phyloP scores from a whole-genome alignment of 2,329 filamentous ascomycete species.

The Fusarium foetens region DNA sequence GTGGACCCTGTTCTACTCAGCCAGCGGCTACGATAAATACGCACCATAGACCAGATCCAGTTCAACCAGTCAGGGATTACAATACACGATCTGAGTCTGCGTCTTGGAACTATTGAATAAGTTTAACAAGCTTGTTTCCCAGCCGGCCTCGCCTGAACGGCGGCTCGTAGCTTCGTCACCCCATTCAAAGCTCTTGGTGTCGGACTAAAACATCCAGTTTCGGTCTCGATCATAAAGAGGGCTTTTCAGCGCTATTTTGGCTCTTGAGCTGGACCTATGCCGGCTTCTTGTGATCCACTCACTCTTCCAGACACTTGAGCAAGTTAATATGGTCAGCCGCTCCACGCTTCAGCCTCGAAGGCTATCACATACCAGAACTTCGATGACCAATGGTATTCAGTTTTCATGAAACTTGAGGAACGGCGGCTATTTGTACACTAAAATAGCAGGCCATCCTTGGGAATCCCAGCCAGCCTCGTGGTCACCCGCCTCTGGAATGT shows the following conservation, averaged over 20 bases:
- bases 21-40: accelerated
- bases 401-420: neutral
- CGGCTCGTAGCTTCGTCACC: neutral
- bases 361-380: neutral
- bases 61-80: accelerated
- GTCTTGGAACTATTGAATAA: neutral
- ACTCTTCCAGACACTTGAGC: too few relatives aligned
- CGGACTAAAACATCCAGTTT: neutral
- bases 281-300: accelerated
- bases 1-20: accelerated
- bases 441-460: accelerated
- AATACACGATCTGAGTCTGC: accelerated
- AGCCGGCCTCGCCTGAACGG: too few relatives aligned
- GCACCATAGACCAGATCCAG: accelerated
- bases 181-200: too few relatives aligned
- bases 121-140: neutral
- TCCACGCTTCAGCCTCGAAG: neutral
- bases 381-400: accelerated
- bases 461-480: neutral
- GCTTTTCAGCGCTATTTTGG: neutral
- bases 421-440: accelerated
- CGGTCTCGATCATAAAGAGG: neutral
- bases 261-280: accelerated
- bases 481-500: neutral
- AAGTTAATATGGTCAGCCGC: neutral